Base-by-base conservation (phyloP, 768 basidiomycete species). In the Tulasnella sp. region DNA sequence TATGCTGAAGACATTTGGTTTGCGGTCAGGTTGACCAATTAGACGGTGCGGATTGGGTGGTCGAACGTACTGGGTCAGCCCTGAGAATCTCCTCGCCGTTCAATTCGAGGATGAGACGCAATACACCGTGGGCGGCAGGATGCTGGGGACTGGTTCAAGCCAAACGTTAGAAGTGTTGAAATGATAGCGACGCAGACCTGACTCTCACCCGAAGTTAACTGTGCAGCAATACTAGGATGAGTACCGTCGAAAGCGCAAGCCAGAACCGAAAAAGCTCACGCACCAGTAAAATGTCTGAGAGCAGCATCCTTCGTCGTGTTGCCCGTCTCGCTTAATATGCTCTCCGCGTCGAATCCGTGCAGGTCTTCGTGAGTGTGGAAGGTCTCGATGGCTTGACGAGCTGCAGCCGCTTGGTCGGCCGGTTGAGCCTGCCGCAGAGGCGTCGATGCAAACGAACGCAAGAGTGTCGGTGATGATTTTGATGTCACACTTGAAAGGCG, bases 81-180 rank as follows among this genome's bases (percentile, higher is more conserved):
- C 92, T 88, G 59, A 94, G 83, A 77, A 95, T 92, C 81, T 94
- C 95, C 81, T 99, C 96, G 76, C 96, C 96, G 78, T 98, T 98
- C 77, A 99, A 83, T 81, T 99, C 97, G 69, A 99, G 82, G 79
- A 99, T 99, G 84, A 99, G 86, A 72, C 97, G 91, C 44, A 99
- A 86, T 80, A 99, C 97, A 78, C 97, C 97, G 80, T 99, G 97
- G 17, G 97, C 97, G 70, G 97, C 97, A 71, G 96, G 96, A 83
- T 99, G 96, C 80, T 99, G 96, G 69, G 96, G 96, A 75, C 93
- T 91, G 76, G n/a, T 29, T 2, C 59, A 65, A 26, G 36, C 40
- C 26, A 47, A 39, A 35, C 29, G 59, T 68, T 39, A 69, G 42
- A 39, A 59, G 39, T 22, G 26, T 4, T 17, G 19, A 70, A 74